Base-by-base conservation (phyloP, 2,329 filamentous ascomycete species). In the Alternaria angustiovoidea region DNA sequence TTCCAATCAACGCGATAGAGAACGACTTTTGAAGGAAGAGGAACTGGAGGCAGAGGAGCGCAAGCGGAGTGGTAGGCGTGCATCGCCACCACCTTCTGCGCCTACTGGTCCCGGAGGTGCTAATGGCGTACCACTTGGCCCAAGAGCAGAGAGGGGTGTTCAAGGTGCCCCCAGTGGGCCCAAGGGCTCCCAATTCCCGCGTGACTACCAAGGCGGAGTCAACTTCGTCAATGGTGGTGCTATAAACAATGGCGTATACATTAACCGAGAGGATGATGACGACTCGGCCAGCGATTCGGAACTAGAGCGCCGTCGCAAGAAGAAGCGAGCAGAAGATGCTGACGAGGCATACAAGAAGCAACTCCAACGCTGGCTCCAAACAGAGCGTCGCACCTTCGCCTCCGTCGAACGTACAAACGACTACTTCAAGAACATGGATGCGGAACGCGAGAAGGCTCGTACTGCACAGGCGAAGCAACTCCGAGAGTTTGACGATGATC, bases 21-120 rank as follows among this genome's bases (percentile, higher is more conserved):
- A 99, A 78, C 91, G 95, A 4, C 81, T 97, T 36, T 89, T 89
- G 73, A 86, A 90, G 44, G 95, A 99, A 78, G 95, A 99, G 76
- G 94, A 98, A 75, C 88, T 97, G 68, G 95, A 98, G 75, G 91
- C 92, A 57, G 85, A 89, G 77, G 94, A 98, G 77, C 87, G 93
- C 43, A 87, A 88, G 67, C 87, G 92, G 16, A 93, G 90, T 70
- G 78, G 75, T 1, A 86, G 91, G 42, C 84, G 94, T 42, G 87
- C 93, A 0, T 92, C 93, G 1, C 88, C 90, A 1, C 51, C 72
- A 26, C 81, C 58, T 8, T 61, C 83, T 18, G 87, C 87, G 16
- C 88, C 88, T 3, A 87, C 82, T 64, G 88, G 88, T 2, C 88
- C 88, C 52, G 85, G 72, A 18, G 87, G 87, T 51, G 84, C 89